Conservation (phyloP, 2,329 filamentous ascomycete species). For the Aureobasidium subglaciale region DNA sequence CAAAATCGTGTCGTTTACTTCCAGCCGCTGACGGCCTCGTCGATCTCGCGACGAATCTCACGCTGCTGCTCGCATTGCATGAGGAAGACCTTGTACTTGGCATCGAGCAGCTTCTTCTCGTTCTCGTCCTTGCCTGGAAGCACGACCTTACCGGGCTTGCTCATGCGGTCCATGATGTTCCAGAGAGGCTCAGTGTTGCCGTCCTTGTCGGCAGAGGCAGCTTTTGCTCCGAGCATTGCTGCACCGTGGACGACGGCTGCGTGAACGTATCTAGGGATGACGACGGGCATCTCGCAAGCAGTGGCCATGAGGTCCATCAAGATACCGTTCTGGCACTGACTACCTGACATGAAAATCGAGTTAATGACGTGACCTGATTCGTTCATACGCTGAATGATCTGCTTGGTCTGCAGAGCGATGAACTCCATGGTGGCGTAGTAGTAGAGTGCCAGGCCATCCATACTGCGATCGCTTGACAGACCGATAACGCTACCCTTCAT, state of each 20-base stretch:
- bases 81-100: conserved; percentile 93
- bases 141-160: conserved; percentile 81
- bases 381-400: conserved; percentile 96
- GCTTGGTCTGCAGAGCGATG: conserved; percentile 91
- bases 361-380: conserved; percentile 75
- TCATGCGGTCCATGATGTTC: conserved; percentile 97
- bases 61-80: conserved; percentile 86
- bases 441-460: conserved; percentile 80
- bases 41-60: conserved; percentile 69
- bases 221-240: conserved; percentile 95
- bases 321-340: conserved; percentile 91
- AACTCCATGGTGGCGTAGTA: conserved; percentile 98
- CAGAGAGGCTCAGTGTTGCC: conserved; percentile 82
- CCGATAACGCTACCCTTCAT: conserved; percentile 91
- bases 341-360: conserved; percentile 98
- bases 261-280: conserved; percentile 89
- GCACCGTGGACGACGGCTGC: conserved; percentile 97
- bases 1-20: conserved; percentile 10
- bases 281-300: conserved; percentile 82
- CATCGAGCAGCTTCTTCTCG: conserved; percentile 72
- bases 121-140: conserved; percentile 62
- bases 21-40: conserved; percentile 45
- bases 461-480: conserved; percentile 75
- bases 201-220: conserved; percentile 71
- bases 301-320: conserved; percentile 89